These are phyloP conservation scores for Coemansia nantahalensis DNA, from an alignment of 192 early-diverging fungal species.

Conservation along the genomic window DNA sequence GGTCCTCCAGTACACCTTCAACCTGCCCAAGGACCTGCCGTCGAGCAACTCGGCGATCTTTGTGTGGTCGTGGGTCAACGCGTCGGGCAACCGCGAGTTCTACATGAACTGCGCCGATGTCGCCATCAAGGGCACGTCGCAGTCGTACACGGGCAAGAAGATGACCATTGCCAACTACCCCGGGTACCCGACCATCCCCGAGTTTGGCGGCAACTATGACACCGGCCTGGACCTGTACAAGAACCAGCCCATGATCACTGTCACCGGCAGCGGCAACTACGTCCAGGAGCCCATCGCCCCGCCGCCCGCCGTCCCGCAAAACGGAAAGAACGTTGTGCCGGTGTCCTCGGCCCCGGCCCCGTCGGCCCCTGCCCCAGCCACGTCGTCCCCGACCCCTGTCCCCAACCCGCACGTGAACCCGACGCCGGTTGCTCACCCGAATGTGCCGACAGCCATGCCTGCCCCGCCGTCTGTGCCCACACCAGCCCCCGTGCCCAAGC, in stretches of 20 bases:
- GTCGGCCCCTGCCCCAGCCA: not conserved
- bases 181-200: slow-evolving; percentile 53
- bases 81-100: slow-evolving; percentile 66
- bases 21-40: slow-evolving; percentile 55
- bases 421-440: no score
- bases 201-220: slow-evolving; percentile 45
- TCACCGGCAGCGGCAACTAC: slow-evolving; percentile 18
- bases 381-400: not conserved
- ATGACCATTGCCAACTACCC: slow-evolving; percentile 59
- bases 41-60: slow-evolving; percentile 43
- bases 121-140: slow-evolving; percentile 49
- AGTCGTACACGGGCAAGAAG: slow-evolving; percentile 51
- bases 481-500: not conserved
- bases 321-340: not conserved
- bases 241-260: slow-evolving; percentile 26
- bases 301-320: not conserved
- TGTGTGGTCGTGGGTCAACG: slow-evolving; percentile 73
- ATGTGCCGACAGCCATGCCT: not conserved
- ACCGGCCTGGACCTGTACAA: slow-evolving; percentile 33
- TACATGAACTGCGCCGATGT: slow-evolving; percentile 77
- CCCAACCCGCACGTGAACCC: slow-evolving; percentile 2
- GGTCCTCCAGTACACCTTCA: slow-evolving; percentile 45
- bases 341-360: not conserved
- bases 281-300: no score
- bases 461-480: slow-evolving; percentile 2